Evolutionary conservation across 345 rosid genomes (phyloP), one percentile per base, ranked within the genome.

Genomic region (Linum tenue): DNA sequence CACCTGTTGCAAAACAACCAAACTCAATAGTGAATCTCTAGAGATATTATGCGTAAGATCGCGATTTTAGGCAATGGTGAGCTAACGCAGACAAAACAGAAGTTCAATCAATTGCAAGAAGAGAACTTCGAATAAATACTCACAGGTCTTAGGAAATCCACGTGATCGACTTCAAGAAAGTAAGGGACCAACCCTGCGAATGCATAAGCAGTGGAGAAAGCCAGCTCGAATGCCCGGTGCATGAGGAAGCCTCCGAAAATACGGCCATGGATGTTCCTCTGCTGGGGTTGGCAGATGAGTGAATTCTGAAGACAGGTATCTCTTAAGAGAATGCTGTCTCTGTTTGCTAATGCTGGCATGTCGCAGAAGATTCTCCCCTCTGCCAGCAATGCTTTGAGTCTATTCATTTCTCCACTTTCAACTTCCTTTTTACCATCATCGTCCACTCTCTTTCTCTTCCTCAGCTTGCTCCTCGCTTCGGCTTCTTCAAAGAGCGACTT

Each of bases 141-240:
- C 62, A 87, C 92, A 64, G 95, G 95, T 75, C 84, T 81, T 59
- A 86, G 71, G 75, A 90, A 90, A 82, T 90, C 95, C 51, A 90
- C 90, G 72, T 88, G 95, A 77, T 90, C 95, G 71, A 90, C 89
- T 79, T 90, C 92, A 22, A 84, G 69, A 76, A 90, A 90, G 84
- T 71, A 82, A 11, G 95, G 97, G 50, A 83, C 86, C 70, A 80
- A 64, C 70, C 95, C 97, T 6, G 92, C 90, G 66, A 90, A 90
- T 22, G 84, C 91, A 73, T 90, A 90, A 67, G 95, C 87, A 14
- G 92, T 88, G 51, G 97, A 86, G 70, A 90, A 90, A 38, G 97
- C 97, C 66, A 90, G 63, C 72, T 90, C 97, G 72, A 88, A 86
- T 51, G 97, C 96, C 67, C 89, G 76, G 70, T 77, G 91, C 94